Percentiles rank a stretch among this genome's conserved stretches.
Conservation (phyloP, 306 rosid genomes). For the Heteromeles arbutifolia region DNA sequence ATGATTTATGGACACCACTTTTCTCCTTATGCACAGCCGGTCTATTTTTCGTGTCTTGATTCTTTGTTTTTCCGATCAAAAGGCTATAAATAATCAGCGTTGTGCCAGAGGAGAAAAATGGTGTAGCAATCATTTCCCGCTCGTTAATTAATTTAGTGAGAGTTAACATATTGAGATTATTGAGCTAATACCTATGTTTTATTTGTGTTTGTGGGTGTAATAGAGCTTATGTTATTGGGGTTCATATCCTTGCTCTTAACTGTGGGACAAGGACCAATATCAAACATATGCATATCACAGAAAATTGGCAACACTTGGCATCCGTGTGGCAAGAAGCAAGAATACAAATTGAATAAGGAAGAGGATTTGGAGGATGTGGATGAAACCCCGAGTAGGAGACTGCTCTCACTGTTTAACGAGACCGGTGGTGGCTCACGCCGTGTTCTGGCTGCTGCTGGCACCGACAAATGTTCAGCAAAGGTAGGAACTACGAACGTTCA, state of each 20-base stretch:
- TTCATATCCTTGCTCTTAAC: conserved; percentile 80
- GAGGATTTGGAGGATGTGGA: neutral
- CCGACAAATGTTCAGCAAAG: conserved; percentile 44
- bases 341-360: neutral
- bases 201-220: neutral
- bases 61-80: neutral
- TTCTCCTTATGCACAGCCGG: neutral
- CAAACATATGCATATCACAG: conserved; percentile 56
- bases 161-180: neutral
- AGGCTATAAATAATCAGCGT: neutral
- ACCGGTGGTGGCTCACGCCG: conserved; percentile 30
- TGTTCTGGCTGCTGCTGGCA: conserved; percentile 39
- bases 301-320: conserved; percentile 61
- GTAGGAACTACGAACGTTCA: neutral
- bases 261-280: conserved; percentile 57
- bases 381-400: conserved; percentile 21
- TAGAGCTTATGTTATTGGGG: conserved; percentile 86
- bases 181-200: neutral
- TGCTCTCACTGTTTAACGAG: conserved; percentile 18
- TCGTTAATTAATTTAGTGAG: neutral
- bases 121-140: neutral
- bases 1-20: neutral
- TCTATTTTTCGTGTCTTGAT: neutral
- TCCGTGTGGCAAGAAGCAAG: conserved; percentile 36
- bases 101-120: neutral